These are phyloP conservation scores for Multifurca ochricompacta DNA, from an alignment of 768 basidiomycete species.

Conservation along the genomic window DNA sequence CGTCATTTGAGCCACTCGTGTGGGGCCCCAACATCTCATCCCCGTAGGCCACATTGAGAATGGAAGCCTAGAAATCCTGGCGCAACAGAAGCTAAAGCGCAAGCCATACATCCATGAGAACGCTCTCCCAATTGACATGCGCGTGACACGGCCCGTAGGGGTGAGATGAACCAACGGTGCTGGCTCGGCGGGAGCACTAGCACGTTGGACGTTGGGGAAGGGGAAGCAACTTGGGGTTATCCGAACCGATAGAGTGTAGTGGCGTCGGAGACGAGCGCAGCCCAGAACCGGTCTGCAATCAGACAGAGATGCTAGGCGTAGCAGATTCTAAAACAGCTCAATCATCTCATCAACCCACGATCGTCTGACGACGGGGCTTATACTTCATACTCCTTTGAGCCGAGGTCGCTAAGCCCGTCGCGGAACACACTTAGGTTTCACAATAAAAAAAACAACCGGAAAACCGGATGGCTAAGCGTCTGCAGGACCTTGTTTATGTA, in stretches of 20 bases:
- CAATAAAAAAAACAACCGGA: neutral
- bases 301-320: neutral
- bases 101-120: neutral
- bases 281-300: neutral
- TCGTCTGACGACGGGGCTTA: neutral
- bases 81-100: constrained; percentile 1
- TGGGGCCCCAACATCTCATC: neutral
- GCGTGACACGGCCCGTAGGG: neutral
- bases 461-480: too few species aligned
- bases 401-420: neutral
- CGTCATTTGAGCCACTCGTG: neutral
- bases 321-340: neutral
- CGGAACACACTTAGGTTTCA: neutral
- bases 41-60: neutral
- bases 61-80: neutral
- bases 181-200: neutral
- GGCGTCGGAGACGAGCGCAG: neutral
- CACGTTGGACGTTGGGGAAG: neutral
- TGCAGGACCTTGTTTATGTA: neutral
- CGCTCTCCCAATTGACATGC: neutral
- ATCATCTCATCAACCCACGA: neutral
- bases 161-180: neutral
- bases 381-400: neutral
- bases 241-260: neutral
- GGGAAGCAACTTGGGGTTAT: neutral